Conservation (phyloP, 2,329 filamentous ascomycete species). For the Sarocladium kiliense region DNA sequence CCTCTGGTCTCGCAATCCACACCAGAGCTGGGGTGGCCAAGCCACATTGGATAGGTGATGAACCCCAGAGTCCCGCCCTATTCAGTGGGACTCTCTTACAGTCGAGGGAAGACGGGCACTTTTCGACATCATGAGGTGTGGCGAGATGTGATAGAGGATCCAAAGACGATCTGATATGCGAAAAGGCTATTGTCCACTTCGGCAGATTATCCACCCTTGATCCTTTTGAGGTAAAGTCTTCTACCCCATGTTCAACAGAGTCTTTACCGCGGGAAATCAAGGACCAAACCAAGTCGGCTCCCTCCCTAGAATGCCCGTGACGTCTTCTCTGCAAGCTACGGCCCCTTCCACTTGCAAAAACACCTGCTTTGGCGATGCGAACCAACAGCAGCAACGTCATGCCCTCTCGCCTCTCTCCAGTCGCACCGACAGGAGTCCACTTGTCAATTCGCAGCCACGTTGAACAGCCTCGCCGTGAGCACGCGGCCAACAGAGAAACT, state of each 20-base stretch:
- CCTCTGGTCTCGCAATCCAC: background rate
- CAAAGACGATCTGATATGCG: background rate
- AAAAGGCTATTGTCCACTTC: background rate
- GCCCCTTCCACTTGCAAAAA: background rate
- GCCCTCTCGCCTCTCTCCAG: background rate
- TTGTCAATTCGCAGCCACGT: background rate
- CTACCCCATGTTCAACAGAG: too few species aligned
- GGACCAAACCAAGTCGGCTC: background rate
- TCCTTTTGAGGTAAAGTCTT: background rate
- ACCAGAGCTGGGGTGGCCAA: background rate
- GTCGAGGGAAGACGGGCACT: background rate
- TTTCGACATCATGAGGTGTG: background rate
- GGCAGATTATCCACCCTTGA: background rate
- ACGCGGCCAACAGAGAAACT: background rate
- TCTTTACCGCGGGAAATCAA: too few species aligned
- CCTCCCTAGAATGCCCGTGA: background rate
- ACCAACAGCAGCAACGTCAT: constrained; percentile 5
- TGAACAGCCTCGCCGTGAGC: background rate
- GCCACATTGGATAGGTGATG: constrained; percentile 2
- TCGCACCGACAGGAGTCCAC: background rate
- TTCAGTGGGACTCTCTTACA: background rate
- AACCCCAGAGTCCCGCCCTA: background rate
- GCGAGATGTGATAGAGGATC: background rate
- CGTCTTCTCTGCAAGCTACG: background rate
- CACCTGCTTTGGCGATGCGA: background rate